Conservation (phyloP, 2,329 filamentous ascomycete species). For the Colletotrichum filicis region DNA sequence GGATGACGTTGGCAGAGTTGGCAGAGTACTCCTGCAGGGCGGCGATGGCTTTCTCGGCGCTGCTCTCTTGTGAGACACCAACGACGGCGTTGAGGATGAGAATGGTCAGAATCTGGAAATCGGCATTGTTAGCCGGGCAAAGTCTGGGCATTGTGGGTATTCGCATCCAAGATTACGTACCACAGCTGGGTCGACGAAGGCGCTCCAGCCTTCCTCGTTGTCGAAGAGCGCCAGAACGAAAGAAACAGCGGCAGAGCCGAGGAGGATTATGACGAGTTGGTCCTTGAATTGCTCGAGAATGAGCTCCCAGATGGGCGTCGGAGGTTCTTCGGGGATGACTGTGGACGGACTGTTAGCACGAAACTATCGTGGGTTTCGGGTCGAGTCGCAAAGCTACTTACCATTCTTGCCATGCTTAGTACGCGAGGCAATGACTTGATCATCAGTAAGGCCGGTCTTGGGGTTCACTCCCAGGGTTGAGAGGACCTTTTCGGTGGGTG, state of each 20-base stretch:
- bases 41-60: conserved; percentile 97
- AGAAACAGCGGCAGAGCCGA: conserved; percentile 92
- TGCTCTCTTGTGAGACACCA: conserved; percentile 98
- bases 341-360: conserved; percentile 33
- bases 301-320: conserved; percentile 95
- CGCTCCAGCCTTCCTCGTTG: conserved; percentile 92
- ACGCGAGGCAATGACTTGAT: conserved; percentile 66
- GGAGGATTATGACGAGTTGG: conserved; percentile 93
- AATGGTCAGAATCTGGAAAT: conserved; percentile 87
- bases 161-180: conserved; percentile 65
- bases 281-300: conserved; percentile 99
- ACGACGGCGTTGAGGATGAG: conserved; percentile 96
- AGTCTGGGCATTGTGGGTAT: conserved; percentile 28
- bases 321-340: conserved; percentile 85
- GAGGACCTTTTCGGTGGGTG: conserved; percentile 68
- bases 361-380: conserved; percentile 7
- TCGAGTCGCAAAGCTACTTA: conserved; percentile 49
- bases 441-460: conserved; percentile 65
- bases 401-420: conserved; percentile 74
- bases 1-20: conserved; percentile 94
- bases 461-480: conserved; percentile 67
- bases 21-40: conserved; percentile 99
- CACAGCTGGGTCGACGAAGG: conserved; percentile 95
- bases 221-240: conserved; percentile 95
- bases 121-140: conserved; percentile 36